Evolutionary conservation across 768 basidiomycete genomes (phyloP).

Genomic region (Rhodotorula babjevae): DNA sequence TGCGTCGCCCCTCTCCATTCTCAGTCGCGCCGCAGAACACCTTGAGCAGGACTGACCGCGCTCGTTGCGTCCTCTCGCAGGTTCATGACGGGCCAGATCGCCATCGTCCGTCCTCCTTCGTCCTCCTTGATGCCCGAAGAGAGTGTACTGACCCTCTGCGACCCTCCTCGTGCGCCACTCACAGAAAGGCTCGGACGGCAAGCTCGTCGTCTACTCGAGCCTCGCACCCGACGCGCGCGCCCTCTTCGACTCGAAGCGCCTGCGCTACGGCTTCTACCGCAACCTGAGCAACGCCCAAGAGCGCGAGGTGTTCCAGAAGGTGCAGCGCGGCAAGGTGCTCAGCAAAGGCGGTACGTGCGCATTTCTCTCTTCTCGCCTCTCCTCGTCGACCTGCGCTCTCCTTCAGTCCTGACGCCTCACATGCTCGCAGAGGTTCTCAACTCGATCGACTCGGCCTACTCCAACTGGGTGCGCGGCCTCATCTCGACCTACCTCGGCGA

Average conservation of each 20-base stretch:
- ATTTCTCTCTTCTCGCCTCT: neutral
- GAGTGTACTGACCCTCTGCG: rapidly evolving
- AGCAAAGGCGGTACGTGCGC: constrained; percentile 1
- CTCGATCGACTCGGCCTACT: neutral
- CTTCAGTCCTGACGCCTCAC: neutral
- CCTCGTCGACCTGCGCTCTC: too few species aligned
- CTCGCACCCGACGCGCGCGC: neutral
- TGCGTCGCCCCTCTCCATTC: neutral
- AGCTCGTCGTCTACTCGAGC: neutral
- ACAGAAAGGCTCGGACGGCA: neutral
- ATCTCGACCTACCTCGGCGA: neutral
- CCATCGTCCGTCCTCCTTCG: neutral
- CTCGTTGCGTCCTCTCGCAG: neutral
- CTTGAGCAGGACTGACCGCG: neutral
- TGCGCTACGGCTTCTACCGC: constrained; percentile 17
- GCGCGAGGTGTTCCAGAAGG: constrained; percentile 14
- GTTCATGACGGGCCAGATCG: constrained; percentile 2
- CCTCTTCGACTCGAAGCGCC: neutral
- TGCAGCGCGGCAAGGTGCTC: constrained; percentile 15
- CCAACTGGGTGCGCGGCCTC: neutral
- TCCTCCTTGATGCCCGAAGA: too few species aligned
- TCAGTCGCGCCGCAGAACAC: neutral
- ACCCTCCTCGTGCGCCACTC: neutral
- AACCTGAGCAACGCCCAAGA: constrained; percentile 11
- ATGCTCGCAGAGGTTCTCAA: neutral